phyloP scores from a whole-genome alignment of 306 rosid species.

The Dryas alaskensis region DNA sequence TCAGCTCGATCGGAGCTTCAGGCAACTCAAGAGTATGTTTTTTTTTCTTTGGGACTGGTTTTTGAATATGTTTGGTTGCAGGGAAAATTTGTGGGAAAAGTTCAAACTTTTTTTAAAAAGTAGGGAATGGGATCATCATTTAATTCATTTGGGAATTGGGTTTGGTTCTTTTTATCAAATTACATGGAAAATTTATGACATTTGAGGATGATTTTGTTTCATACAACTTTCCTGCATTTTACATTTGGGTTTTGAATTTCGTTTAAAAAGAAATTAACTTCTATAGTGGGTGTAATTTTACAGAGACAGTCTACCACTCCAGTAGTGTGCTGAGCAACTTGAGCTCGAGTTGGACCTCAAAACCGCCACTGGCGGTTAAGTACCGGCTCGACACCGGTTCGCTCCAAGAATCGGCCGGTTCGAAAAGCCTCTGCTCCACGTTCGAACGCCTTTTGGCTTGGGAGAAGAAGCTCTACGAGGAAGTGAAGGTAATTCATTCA shows the following conservation, averaged over 20 bases:
- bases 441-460: constrained; percentile 90
- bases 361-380: constrained; percentile 90
- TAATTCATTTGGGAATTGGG: neutral
- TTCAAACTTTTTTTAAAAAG: neutral
- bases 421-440: constrained; percentile 79
- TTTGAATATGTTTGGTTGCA: constrained; percentile 9
- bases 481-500: constrained; percentile 65
- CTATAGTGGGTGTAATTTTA: constrained; percentile 1
- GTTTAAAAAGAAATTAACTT: neutral
- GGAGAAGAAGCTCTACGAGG: constrained; percentile 97
- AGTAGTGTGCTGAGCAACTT: constrained; percentile 76
- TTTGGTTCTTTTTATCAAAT: neutral
- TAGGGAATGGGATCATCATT: neutral
- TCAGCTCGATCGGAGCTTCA: constrained; percentile 85
- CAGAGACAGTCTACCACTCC: constrained; percentile 98
- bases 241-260: neutral
- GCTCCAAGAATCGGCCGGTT: constrained; percentile 58
- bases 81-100: neutral
- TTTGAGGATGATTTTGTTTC: neutral
- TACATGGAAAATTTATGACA: neutral
- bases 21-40: constrained; percentile 72
- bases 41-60: neutral
- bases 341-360: constrained; percentile 97
- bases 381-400: constrained; percentile 69
- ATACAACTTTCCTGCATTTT: neutral